Conservation (phyloP, 202 grass and related monocot species). For the Schoenoplectus triqueter region DNA sequence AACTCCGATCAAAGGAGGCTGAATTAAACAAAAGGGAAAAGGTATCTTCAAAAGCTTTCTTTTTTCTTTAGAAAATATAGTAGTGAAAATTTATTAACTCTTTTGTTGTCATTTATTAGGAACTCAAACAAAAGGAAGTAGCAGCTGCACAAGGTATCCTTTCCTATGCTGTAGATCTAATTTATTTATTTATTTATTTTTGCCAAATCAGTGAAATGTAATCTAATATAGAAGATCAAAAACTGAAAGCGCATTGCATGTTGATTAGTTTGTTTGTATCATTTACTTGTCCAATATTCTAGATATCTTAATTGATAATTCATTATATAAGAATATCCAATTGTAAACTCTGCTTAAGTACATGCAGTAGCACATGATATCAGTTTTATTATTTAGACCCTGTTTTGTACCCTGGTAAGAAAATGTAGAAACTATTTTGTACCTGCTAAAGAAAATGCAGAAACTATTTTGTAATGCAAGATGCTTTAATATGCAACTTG, state of each 20-base stretch:
- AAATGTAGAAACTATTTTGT: constrained; percentile 1
- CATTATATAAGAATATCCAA: neutral
- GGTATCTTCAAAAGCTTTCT: constrained; percentile 47
- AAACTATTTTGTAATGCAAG: neutral
- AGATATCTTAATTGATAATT: neutral
- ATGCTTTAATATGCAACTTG: constrained; percentile 5
- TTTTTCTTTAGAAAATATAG: constrained; percentile 22
- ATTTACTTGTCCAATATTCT: neutral
- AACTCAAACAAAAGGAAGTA: constrained; percentile 85
- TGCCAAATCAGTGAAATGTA: too few relatives aligned
- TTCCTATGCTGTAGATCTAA: constrained; percentile 22
- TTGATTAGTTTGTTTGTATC: neutral
- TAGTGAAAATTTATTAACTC: neutral
- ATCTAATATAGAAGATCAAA: neutral
- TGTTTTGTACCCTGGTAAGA: neutral
- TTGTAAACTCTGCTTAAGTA: neutral
- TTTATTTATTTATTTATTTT: neutral
- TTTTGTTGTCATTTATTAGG: constrained; percentile 53
- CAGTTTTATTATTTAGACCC: too few relatives aligned
- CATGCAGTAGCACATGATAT: neutral
- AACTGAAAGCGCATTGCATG: neutral
- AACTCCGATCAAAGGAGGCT: constrained; percentile 87
- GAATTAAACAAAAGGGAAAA: constrained; percentile 93
- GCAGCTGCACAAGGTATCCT: constrained; percentile 74
- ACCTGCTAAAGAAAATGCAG: constrained; percentile 17